Evolutionary conservation across 2,329 filamentous ascomycete genomes (phyloP), one percentile per base, ranked within the genome.

Genomic region (Elsinoe fawcettii): DNA sequence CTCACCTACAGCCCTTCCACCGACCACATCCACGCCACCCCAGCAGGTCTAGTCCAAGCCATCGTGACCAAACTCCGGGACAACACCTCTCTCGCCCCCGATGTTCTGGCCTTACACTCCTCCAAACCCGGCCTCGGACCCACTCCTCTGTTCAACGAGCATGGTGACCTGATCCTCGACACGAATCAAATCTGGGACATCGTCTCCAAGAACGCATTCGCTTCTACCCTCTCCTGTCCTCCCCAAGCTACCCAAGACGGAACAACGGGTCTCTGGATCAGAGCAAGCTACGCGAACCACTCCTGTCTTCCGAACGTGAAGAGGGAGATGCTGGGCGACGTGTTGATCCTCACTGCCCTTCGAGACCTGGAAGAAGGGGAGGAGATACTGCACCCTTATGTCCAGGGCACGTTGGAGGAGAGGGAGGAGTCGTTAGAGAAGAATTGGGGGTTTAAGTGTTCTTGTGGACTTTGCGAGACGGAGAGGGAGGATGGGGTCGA

Each of bases 231-330:
- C 2, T 43, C 63, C 5, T n/a, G 16, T 11, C 12, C 47, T 14
- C n/a, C 25, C 4, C 12, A n/a, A n/a, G n/a, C 9, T 6, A 27
- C 27, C 5, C 27, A 30, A 22, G 32, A 49, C 30, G 30, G 16
- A 30, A 30, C 25, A 3, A 34, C 47, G 8, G 47, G 47, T 20
- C 61, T 76, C 22, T 76, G 74, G 74, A 63, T 68, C 1, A 60
- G 66, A 4, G 70, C 71, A 2, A 71, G 74, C 0, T 73, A 72
- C 56, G 70, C 74, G 57, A 76, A 76, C 49, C 74, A 76, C 59
- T 74, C 71, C 0, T 76, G 74, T 55, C 49, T 67, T 1, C 57
- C 68, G 32, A 76, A 74, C 57, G 59, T 63, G 0, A 65, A 64
- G 43, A 71, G 70, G 25, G 65, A 70, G 1, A 74, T 69, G 46